phyloP scores from a whole-genome alignment of 257 asterid genomes.

The Euphrasia confusa region DNA sequence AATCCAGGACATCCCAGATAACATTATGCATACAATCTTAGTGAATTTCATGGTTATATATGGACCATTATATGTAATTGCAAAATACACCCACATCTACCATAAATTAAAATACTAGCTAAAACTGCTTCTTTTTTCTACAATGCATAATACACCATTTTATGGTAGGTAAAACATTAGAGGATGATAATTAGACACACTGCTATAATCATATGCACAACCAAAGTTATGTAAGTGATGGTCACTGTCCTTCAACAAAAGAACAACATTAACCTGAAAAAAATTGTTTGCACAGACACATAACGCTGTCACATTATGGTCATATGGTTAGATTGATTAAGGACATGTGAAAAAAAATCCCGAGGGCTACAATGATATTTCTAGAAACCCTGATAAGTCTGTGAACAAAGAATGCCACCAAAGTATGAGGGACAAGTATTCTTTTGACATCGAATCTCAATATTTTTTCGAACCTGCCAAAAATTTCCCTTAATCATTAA shows the following conservation, averaged over 20 bases:
- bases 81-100: not conserved
- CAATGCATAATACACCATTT: constrained; percentile 1
- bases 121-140: not conserved
- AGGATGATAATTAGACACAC: not conserved
- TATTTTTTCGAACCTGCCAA: constrained; percentile 3
- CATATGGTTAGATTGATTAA: not conserved
- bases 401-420: not conserved
- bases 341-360: not conserved
- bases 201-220: constrained; percentile 1
- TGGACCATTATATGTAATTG: not conserved
- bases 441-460: not conserved
- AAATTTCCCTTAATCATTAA: not conserved
- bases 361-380: constrained; percentile 1
- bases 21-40: not conserved
- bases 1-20: not conserved
- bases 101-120: constrained; percentile 13
- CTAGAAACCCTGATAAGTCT: not conserved
- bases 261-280: not conserved
- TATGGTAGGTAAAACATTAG: not conserved
- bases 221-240: not conserved
- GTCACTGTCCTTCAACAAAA: not conserved
- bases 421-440: not conserved
- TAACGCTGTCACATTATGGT: not conserved
- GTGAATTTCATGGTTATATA: constrained; percentile 3
- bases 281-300: not conserved